Percentiles rank a stretch among this genome's conserved stretches.
These are phyloP conservation scores for Trichoderma atroviride DNA, from an alignment of 2,329 filamentous ascomycete species.

Conservation along the genomic window DNA sequence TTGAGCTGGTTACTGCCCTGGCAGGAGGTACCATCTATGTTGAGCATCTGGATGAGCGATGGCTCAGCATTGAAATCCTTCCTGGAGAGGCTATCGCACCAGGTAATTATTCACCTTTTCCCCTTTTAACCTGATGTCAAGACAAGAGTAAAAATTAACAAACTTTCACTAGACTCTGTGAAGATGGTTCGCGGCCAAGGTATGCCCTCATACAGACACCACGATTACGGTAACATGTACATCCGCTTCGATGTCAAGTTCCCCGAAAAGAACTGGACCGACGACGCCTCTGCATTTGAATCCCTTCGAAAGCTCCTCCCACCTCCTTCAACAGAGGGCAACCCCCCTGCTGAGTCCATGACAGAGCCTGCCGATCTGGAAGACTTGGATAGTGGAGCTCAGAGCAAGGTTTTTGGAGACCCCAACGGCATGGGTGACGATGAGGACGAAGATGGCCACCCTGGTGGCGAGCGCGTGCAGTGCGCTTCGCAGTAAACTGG, in stretches of 20 bases:
- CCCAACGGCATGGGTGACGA: conserved; percentile 65
- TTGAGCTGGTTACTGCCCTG: conserved; percentile 92
- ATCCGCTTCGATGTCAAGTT: conserved; percentile 98
- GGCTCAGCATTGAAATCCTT: conserved; percentile 89
- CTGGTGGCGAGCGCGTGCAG: conserved; percentile 78
- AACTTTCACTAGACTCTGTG: conserved; percentile 66
- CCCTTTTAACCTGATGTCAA: no score
- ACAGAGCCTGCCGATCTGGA: conserved; percentile 87
- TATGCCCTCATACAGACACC: conserved; percentile 95
- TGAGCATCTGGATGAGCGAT: conserved; percentile 96
- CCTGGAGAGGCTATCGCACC: conserved; percentile 94
- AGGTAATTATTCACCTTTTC: conserved; percentile 59
- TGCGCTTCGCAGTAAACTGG: conserved; percentile 78
- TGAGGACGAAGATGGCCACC: conserved; percentile 75
- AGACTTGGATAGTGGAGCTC: conserved; percentile 71
- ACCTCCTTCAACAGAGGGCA: conserved; percentile 60
- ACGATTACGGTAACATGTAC: conserved; percentile 94
- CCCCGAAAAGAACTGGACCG: conserved; percentile 74
- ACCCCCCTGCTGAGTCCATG: conserved; percentile 83
- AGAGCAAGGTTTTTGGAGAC: conserved; percentile 69
- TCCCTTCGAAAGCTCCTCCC: conserved; percentile 85
- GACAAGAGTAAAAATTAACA: not conserved
- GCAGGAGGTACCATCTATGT: conserved; percentile 89
- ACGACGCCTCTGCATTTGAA: conserved; percentile 70
- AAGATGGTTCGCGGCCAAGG: conserved; percentile 96